Percentiles rank a stretch among this genome's conserved stretches.
Evolutionary conservation across 2,329 filamentous ascomycete species (phyloP).

Genomic region (Fusarium piperis): DNA sequence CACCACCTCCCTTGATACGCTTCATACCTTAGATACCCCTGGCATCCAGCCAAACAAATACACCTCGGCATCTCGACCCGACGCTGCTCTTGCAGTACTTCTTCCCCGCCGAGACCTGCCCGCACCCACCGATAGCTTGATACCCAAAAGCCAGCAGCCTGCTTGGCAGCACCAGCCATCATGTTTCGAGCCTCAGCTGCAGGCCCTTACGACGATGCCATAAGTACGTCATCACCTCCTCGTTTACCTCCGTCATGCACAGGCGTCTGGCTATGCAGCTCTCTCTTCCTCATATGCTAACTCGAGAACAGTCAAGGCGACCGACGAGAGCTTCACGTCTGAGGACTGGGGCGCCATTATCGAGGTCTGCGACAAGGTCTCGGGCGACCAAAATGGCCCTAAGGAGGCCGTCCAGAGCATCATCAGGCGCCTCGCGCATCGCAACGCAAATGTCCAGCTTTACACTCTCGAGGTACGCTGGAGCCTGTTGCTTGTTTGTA

Average conservation of each 20-base stretch:
- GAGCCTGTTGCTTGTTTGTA: not conserved
- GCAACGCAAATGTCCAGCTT: conserved; percentile 95
- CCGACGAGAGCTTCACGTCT: conserved; percentile 95
- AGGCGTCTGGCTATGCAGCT: not conserved
- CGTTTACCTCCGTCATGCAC: not conserved
- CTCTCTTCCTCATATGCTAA: conserved; percentile 23
- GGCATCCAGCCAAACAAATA: conserved; percentile 15
- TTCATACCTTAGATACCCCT: conserved; percentile 17
- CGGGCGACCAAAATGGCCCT: conserved; percentile 65
- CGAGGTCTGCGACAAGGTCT: conserved; percentile 70
- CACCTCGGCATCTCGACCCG: not conserved
- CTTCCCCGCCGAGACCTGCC: conserved; percentile 1
- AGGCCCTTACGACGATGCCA: conserved; percentile 67
- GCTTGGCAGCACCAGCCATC: conserved; percentile 44
- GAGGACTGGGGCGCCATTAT: conserved; percentile 76
- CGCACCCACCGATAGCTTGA: conserved; percentile 10
- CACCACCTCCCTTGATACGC: not conserved
- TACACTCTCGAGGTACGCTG: conserved; percentile 83
- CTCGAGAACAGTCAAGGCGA: conserved; percentile 71
- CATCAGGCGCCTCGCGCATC: conserved; percentile 91
- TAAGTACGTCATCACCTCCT: conserved; percentile 57
- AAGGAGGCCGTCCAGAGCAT: conserved; percentile 90
- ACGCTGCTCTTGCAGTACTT: not conserved
- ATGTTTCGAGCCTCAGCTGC: conserved; percentile 69
- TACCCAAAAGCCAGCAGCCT: conserved; percentile 17